Evolutionary conservation across 2,329 filamentous ascomycete species (phyloP).

Genomic region (Paradendryphiella salina): DNA sequence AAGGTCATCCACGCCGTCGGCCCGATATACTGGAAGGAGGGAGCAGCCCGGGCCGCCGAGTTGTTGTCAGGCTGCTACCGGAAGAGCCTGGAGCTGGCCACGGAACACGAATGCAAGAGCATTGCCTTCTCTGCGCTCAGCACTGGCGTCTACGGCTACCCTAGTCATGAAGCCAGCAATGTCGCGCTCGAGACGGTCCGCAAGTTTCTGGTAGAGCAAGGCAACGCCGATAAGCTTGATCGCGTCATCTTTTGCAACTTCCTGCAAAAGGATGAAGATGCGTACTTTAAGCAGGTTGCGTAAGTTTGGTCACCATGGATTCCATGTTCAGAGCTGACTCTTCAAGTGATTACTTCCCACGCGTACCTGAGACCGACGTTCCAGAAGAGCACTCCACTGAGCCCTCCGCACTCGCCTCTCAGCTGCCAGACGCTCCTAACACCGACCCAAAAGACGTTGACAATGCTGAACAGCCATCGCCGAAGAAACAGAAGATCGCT

Average conservation of each 20-base stretch:
- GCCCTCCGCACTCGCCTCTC: constrained; percentile 44
- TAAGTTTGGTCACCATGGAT: constrained; percentile 51
- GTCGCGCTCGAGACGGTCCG: constrained; percentile 67
- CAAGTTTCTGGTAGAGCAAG: constrained; percentile 56
- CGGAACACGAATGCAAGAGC: constrained; percentile 65
- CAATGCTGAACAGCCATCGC: constrained; percentile 43
- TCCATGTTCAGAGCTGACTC: constrained; percentile 4
- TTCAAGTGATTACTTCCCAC: constrained; percentile 44
- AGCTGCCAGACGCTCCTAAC: constrained; percentile 55
- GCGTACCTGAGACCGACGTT: constrained; percentile 14
- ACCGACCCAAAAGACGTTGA: constrained; percentile 51
- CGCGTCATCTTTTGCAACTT: constrained; percentile 86
- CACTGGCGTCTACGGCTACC: constrained; percentile 89
- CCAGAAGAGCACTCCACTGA: constrained; percentile 36
- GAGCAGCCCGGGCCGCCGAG: constrained; percentile 45
- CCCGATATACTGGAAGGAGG: constrained; percentile 66
- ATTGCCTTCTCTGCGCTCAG: constrained; percentile 85
- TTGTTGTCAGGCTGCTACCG: constrained; percentile 69
- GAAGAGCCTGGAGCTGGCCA: constrained; percentile 72
- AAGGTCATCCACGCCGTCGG: constrained; percentile 91
- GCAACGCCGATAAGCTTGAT: constrained; percentile 59
- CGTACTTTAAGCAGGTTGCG: constrained; percentile 74
- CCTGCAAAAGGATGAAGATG: constrained; percentile 71
- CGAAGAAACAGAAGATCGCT: constrained; percentile 54
- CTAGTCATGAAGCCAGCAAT: constrained; percentile 70